Evolutionary conservation across 2,329 filamentous ascomycete species (phyloP), one percentile per base, ranked within the genome.

Genomic region (Penicillium sp.): DNA sequence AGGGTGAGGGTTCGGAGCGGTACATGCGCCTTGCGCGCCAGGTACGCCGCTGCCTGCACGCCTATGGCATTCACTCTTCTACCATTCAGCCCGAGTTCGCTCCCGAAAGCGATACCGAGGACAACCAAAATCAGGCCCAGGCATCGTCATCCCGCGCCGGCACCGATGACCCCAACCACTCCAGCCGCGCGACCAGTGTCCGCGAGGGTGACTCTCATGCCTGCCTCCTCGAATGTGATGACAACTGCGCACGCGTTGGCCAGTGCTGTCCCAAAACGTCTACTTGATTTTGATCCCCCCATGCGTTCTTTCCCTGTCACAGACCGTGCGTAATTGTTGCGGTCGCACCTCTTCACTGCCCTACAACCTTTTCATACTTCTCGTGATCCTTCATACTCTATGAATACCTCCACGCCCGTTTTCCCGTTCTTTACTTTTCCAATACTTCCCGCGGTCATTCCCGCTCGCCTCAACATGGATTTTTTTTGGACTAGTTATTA

Each of bases 11-110:
- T 45, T 87, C 85, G 0, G 85, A 85, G 58, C 88, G 89, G 72
- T 99, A 98, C 80, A 99, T 99, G 94, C 86, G 89, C 66, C 85
- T 99, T 42, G 92, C 94, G 22, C 88, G 88, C 62, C 88, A 90
- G 60, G 91, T 96, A 19, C 86, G 93, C 53, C 89, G 89, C 72
- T 99, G 95, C 72, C 87, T 99, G 3, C 95, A 99, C 77, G 93
- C 88, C 38, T 97, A 96, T 71, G 94, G 95, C 59, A 98, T 99
- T 67, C 95, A 99, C 81, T 96, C 91, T 40, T 94, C 93, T 38
- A 99, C 95, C 13, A 98, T 99, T 70, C 95, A 99, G 78, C 95
- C 95, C 6, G 95, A 99, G 77, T 99, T 83, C 53, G 69, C 74
- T 10, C 78, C 75, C 1, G 76, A 73, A 5, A 78, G 72, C 59